phyloP scores from a whole-genome alignment of 148 eudicot species.

The Talinum fruticosum region DNA sequence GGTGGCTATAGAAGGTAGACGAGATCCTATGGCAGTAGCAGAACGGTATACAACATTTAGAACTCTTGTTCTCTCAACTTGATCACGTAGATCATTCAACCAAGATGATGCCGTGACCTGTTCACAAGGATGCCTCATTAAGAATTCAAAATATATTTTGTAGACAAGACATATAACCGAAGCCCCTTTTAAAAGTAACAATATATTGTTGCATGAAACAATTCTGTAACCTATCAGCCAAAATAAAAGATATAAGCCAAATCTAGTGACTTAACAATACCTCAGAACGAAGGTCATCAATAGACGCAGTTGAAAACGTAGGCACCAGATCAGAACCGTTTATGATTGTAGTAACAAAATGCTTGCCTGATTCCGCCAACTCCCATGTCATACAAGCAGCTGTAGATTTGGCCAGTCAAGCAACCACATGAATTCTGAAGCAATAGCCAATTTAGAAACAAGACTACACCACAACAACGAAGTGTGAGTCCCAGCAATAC shows the following conservation, averaged over 20 bases:
- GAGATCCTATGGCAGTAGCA: conserved; percentile 92
- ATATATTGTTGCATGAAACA: too few species aligned
- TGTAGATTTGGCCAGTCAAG: conserved; percentile 32
- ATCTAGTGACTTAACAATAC: conserved; percentile 34
- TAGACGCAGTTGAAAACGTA: conserved; percentile 81
- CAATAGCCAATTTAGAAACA: not conserved
- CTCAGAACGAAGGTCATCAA: conserved; percentile 97
- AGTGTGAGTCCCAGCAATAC: not conserved
- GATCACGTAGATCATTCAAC: conserved; percentile 90
- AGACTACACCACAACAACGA: not conserved
- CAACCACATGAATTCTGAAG: not conserved
- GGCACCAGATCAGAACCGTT: conserved; percentile 96
- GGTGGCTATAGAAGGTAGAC: conserved; percentile 78
- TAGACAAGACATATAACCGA: too few species aligned
- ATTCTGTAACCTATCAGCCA: too few species aligned
- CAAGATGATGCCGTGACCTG: conserved; percentile 98
- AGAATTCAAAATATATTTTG: not conserved
- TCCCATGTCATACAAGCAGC: conserved; percentile 99
- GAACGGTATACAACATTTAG: conserved; percentile 83
- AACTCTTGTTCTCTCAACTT: conserved; percentile 83
- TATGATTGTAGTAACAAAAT: conserved; percentile 76
- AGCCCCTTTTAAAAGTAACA: too few species aligned
- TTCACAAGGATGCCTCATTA: conserved; percentile 8
- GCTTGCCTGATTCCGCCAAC: conserved; percentile 91
- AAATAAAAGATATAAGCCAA: not conserved